Conservation (phyloP, 2,329 filamentous ascomycete species). For the Calonectria multiphialidica region DNA sequence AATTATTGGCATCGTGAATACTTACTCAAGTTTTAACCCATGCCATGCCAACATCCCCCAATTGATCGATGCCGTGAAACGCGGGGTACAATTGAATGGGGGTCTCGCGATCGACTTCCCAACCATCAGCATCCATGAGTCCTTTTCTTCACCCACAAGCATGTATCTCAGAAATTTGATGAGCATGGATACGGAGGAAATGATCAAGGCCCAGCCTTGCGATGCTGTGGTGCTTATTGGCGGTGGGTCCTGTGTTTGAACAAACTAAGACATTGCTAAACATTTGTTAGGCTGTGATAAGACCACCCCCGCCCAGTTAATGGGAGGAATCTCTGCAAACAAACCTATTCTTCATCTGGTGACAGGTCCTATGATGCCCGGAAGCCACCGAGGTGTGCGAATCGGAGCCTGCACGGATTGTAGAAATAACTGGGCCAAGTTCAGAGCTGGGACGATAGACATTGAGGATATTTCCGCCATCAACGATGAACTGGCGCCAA, state of each 20-base stretch:
- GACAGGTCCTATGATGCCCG: constrained; percentile 82
- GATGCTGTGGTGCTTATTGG: constrained; percentile 78
- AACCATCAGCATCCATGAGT: constrained; percentile 79
- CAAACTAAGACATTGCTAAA: background rate
- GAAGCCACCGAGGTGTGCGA: constrained; percentile 71
- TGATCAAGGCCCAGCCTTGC: constrained; percentile 78
- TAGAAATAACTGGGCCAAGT: constrained; percentile 79
- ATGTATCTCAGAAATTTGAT: constrained; percentile 82
- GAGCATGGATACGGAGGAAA: constrained; percentile 86
- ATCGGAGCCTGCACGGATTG: constrained; percentile 83
- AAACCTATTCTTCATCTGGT: constrained; percentile 78
- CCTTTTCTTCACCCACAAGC: constrained; percentile 77
- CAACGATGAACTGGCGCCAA: constrained; percentile 80
- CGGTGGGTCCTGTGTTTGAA: constrained; percentile 53
- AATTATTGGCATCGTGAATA: constrained; percentile 82
- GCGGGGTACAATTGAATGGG: constrained; percentile 75
- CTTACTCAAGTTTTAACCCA: constrained; percentile 79
- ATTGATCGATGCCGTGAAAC: constrained; percentile 77
- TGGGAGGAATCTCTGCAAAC: constrained; percentile 81
- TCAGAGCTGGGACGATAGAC: constrained; percentile 73
- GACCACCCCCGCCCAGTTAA: constrained; percentile 79
- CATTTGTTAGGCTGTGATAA: constrained; percentile 74
- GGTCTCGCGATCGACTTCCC: constrained; percentile 80
- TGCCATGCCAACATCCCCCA: constrained; percentile 81
- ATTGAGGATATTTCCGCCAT: constrained; percentile 78